A percentile compares a stretch with the other conserved stretches of the same genome.
Evolutionary conservation across 805 yeast genomes (phyloP).

Genomic region (Candida incommunis): DNA sequence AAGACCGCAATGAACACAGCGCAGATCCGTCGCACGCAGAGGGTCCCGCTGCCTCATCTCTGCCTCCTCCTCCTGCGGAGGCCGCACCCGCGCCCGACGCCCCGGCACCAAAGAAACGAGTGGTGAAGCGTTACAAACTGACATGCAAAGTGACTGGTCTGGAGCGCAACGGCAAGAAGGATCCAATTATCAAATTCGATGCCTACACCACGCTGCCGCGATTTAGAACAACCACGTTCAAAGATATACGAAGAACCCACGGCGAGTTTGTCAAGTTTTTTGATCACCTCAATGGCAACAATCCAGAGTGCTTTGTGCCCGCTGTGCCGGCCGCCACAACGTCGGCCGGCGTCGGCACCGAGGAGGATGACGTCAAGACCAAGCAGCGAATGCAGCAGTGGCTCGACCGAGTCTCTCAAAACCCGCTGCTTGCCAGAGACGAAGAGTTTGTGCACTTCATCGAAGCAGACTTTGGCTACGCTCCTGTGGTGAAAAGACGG

Average conservation of each 20-base stretch:
- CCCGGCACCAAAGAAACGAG: neutral
- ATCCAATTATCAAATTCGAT: conserved; percentile 69
- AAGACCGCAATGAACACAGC: conserved; percentile 3
- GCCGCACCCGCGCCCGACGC: conserved; percentile 1
- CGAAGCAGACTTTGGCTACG: conserved; percentile 59
- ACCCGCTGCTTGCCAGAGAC: conserved; percentile 72
- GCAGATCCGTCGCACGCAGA: conserved; percentile 4
- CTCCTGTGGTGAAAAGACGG: conserved; percentile 44
- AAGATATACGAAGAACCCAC: conserved; percentile 67
- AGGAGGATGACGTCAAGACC: conserved; percentile 56
- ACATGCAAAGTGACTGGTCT: conserved; percentile 47
- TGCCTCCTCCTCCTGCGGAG: conserved; percentile 7
- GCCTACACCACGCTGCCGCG: conserved; percentile 56
- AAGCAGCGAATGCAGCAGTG: conserved; percentile 59
- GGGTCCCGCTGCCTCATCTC: conserved; percentile 2
- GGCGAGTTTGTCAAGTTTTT: conserved; percentile 65
- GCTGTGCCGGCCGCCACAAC: conserved; percentile 66
- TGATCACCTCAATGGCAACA: conserved; percentile 62
- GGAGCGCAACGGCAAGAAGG: conserved; percentile 60
- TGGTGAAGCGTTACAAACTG: conserved; percentile 26
- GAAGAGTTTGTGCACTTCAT: conserved; percentile 79
- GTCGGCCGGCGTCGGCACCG: conserved; percentile 70
- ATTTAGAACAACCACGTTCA: conserved; percentile 55
- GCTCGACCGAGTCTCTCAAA: conserved; percentile 60
- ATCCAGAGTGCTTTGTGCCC: conserved; percentile 88